These are phyloP conservation scores for Primulina huaijiensis DNA, from an alignment of 257 asterid genomes.

Conservation along the genomic window DNA sequence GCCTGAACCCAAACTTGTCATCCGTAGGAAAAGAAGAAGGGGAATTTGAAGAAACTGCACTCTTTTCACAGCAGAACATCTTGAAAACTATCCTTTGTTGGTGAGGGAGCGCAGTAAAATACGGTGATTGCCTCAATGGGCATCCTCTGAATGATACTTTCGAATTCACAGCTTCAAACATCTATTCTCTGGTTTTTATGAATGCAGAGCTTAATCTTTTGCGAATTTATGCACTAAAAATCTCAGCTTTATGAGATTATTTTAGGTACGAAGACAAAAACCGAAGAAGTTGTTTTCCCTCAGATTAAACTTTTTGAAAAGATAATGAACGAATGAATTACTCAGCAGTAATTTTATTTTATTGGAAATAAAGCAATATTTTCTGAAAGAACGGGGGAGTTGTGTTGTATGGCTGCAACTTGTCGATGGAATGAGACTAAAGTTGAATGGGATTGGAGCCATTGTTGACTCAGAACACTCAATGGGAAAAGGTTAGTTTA, in stretches of 20 bases:
- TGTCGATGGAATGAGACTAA: not conserved
- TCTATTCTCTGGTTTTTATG: not conserved
- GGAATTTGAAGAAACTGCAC: slow-evolving; percentile 46
- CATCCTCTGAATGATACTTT: slow-evolving; percentile 39
- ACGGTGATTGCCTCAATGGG: slow-evolving; percentile 30
- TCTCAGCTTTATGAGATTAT: not conserved
- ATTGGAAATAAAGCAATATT: too few species aligned
- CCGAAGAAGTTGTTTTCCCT: too few species aligned
- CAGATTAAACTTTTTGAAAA: too few species aligned
- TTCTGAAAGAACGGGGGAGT: too few species aligned
- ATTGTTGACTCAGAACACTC: too few species aligned
- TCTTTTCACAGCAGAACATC: slow-evolving; percentile 55
- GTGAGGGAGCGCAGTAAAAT: slow-evolving; percentile 29
- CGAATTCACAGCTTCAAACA: slow-evolving; percentile 41
- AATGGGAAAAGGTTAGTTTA: too few species aligned
- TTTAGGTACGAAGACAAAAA: too few species aligned
- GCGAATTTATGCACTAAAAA: not conserved
- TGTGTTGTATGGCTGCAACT: not conserved
- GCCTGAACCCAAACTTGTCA: slow-evolving; percentile 53
- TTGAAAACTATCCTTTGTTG: slow-evolving; percentile 38
- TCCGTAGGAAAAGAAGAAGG: slow-evolving; percentile 36
- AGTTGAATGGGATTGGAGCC: too few species aligned
- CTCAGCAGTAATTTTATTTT: too few species aligned
- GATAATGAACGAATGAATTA: too few species aligned
- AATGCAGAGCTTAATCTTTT: not conserved